Base-by-base conservation (phyloP, 331 rosid species). In the Malus hybrid region DNA sequence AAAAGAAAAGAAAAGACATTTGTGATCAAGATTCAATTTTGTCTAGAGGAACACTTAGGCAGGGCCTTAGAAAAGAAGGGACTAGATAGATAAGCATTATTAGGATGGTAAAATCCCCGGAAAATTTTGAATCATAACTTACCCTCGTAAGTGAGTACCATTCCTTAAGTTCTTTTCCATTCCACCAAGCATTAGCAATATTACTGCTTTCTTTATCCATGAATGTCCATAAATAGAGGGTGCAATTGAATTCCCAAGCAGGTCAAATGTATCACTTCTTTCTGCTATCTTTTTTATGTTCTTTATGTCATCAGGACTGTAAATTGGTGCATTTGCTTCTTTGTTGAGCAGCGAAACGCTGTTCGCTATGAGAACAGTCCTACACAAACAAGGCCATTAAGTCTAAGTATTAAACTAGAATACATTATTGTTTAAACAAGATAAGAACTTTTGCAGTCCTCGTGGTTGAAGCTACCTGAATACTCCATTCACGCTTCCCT, bases 81-180 rank as follows among this genome's bases (percentile, higher is more conserved):
- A 11, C 52, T 44, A 36, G 67, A 27, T 10, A 14, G 62, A 16
- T 3, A 15, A 46, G 64, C 31, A 64, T 14, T 16, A 56, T 15
- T 42, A 31, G 7, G 63, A 70, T 24, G 36, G 36, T 32, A 65
- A 76, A 76, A 76, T 19, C 28, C 6, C 10, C 16, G 15, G 46
- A 18, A 9, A 76, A 54, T 69, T 42, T 72, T 77, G 28, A 44
- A 54, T 70, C 69, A 78, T 55, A 70, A 86, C 97, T 86, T 80
- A 94, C 99, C 97, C 99, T 83, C 99, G 83, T 73, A 94, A 85
- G 83, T 94, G 99, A 71, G 99, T 94, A 46, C 99, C 99, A 78
- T 94, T 94, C 85, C 87, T 90, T 70, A 94, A 80, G 92, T 92
- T 94, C 93, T 94, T 94, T 85, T 94, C 99, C 11, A 94, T 95